Base-by-base conservation (phyloP, 768 basidiomycete species). In the Mycena albidolilacea region DNA sequence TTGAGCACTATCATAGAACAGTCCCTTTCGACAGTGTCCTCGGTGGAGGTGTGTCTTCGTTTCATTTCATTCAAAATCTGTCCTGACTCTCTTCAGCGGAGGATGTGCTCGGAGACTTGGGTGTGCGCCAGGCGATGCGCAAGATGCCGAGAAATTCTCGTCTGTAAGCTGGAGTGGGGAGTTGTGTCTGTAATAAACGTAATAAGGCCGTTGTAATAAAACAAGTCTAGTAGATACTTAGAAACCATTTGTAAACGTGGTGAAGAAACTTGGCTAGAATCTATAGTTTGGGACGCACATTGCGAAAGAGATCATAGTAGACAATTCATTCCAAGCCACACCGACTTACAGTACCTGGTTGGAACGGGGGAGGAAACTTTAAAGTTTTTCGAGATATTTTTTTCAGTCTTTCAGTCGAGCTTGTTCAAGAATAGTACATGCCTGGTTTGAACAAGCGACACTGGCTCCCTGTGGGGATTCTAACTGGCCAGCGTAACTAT, bases 61-160 rank as follows among this genome's bases (percentile, higher is more conserved):
- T 19, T 37, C 50, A 8, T 14, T 37, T 39, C 17, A 21, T n/a
- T 12, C 14, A 1, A 39, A 35, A 10, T 10, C 10, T 17, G 15
- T 67, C n/a, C 44, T 67, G 35, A 67, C 15, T 23, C 30, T 35
- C 21, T 64, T 58, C n/a, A 88, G 89, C 90, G 73, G 87, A 90
- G 77, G 88, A 89, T 72, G 89, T 91, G 7, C 82, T 91, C 37
- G 88, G 85, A 10, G 90, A 91, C 75, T 81, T 91, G 5, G 90
- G 90, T 37, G 89, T 91, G 3, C 85, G 90, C 44, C 90, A 90
- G 79, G 90, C 90, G 15, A 83, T 90, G 73, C 84, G 87, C 48
- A 80, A 82, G 41, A 91, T 91, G 86, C 90, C 90, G 3, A 84
- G 82, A 78, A 84, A 87, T 69, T 82, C 85, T 37, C 83, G 88